These are phyloP conservation scores for Cercospora sesami DNA, from an alignment of 2,329 filamentous ascomycete genomes.

Conservation along the genomic window DNA sequence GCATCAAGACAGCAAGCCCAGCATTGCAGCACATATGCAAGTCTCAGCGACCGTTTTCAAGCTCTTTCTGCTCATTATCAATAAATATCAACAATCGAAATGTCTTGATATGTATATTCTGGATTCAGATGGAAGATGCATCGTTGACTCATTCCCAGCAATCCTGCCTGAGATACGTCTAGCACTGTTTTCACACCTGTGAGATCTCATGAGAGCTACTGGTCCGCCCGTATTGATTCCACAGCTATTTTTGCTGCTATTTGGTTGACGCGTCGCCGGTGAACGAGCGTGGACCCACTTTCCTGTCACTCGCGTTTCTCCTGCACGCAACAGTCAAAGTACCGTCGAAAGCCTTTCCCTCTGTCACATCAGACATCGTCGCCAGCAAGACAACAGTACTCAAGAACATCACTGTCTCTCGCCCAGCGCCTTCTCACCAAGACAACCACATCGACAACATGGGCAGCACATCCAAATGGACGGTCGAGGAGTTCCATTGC, in stretches of 20 bases:
- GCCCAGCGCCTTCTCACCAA: neutral
- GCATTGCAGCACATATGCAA: neutral
- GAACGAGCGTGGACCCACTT: neutral
- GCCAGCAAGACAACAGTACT: neutral
- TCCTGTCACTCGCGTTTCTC: neutral
- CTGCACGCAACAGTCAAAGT: neutral
- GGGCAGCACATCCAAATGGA: neutral
- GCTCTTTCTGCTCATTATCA: neutral
- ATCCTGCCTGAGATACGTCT: neutral
- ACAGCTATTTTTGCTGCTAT: neutral
- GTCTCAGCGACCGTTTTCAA: neutral
- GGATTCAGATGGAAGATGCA: neutral
- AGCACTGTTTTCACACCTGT: neutral
- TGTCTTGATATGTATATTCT: neutral
- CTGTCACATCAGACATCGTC: neutral
- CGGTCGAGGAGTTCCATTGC: neutral
- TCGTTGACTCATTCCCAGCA: neutral
- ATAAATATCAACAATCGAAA: neutral
- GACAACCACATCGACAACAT: neutral
- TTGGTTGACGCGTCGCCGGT: neutral
- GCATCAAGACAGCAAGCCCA: neutral
- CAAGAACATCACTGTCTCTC: neutral
- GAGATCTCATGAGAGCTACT: neutral
- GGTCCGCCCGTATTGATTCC: neutral
- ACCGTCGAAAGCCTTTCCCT: neutral